phyloP scores from a whole-genome alignment of 108 stramenopile species.

The Seminavis robusta region DNA sequence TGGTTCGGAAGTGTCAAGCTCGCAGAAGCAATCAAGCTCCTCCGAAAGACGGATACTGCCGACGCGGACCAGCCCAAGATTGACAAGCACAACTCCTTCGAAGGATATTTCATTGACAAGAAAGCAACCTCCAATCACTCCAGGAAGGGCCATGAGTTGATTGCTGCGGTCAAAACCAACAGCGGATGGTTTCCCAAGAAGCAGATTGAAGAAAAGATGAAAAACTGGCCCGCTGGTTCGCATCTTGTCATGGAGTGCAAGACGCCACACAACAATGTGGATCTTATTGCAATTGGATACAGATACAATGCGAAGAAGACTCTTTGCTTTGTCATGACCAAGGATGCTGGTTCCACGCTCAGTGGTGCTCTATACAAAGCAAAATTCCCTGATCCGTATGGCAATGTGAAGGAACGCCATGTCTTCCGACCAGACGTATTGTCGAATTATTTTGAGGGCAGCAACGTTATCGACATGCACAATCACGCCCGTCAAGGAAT shows the following conservation, averaged over 20 bases:
- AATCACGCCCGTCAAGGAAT: slow-evolving; percentile 17
- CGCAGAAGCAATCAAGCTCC: no score
- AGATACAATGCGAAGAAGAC: slow-evolving; percentile 7
- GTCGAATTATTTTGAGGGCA: slow-evolving; percentile 1
- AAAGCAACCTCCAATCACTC: no score
- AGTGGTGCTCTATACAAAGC: no score
- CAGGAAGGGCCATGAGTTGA: no score
- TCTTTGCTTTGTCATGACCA: neutral
- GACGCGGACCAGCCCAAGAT: no score
- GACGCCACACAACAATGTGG: slow-evolving; percentile 6
- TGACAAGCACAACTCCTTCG: no score
- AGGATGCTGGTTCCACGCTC: neutral
- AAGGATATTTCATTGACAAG: no score
- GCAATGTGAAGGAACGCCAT: no score
- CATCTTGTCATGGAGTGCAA: slow-evolving; percentile 15
- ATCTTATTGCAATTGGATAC: slow-evolving; percentile 12
- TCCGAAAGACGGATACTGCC: no score
- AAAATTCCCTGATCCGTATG: no score
- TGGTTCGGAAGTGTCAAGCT: no score
- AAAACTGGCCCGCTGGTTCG: slow-evolving; percentile 8
- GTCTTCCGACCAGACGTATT: slow-evolving; percentile 1
- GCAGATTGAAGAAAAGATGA: slow-evolving; percentile 2
- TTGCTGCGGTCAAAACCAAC: no score
- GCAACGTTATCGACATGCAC: slow-evolving; percentile 21
- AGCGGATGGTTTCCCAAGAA: neutral